A percentile compares a stretch with the other conserved stretches of the same genome.
These are phyloP conservation scores for Chlorella sp. DNA, from an alignment of 139 green algal genomes.

Conservation along the genomic window DNA sequence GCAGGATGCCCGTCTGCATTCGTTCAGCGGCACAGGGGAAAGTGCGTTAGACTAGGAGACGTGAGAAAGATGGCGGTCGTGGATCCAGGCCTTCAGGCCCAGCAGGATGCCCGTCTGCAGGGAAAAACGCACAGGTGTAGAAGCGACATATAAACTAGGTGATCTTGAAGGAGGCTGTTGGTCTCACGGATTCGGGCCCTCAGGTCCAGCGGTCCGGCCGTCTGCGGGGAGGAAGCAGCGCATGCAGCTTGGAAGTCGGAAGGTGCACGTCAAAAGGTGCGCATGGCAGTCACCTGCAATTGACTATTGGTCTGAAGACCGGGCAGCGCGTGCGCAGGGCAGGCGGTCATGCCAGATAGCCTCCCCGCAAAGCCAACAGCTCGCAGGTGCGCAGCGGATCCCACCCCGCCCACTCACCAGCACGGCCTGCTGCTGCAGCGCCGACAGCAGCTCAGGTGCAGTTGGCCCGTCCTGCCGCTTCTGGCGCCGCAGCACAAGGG, in stretches of 20 bases:
- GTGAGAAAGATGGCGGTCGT: neutral
- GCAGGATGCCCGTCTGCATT: neutral
- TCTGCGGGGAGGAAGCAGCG: neutral
- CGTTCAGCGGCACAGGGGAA: neutral
- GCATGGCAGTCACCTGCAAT: no score
- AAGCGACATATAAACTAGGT: neutral
- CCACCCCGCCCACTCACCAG: neutral
- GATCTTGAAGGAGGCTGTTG: neutral
- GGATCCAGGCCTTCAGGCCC: neutral
- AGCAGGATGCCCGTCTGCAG: neutral
- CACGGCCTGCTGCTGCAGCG: conserved; percentile 6
- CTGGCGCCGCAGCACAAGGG: neutral
- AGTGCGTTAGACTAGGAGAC: neutral
- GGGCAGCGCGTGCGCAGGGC: no score
- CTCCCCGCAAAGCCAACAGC: neutral
- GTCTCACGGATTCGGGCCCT: no score
- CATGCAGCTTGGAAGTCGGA: neutral
- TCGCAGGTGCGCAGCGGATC: no score
- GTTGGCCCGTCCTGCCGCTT: neutral
- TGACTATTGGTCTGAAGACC: no score
- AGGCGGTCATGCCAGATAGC: neutral
- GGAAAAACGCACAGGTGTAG: neutral
- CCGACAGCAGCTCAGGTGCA: neutral
- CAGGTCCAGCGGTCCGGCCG: neutral
- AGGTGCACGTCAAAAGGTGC: no score